Evolutionary conservation across 495 filamentous ascomycete species (phyloP).

Genomic region (Aspergillus asperescens): DNA sequence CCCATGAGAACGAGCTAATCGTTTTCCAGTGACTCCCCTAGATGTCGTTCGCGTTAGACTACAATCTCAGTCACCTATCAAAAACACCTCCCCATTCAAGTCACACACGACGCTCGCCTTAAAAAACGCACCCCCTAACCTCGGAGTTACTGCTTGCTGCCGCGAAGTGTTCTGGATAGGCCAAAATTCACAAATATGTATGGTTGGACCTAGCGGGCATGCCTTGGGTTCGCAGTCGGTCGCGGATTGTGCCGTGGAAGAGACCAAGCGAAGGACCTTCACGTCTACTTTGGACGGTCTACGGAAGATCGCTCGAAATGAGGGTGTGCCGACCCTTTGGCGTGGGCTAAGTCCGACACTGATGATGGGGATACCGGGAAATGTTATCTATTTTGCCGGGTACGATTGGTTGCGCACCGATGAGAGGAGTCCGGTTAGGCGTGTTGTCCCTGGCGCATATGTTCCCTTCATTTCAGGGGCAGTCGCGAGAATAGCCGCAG

Average conservation of each 20-base stretch:
- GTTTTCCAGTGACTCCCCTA: constrained; percentile 73
- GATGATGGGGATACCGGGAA: constrained; percentile 88
- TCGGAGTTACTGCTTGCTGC: constrained; percentile 93
- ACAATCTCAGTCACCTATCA: constrained; percentile 67
- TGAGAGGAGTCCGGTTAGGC: constrained; percentile 59
- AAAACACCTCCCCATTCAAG: constrained; percentile 36
- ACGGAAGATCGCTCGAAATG: constrained; percentile 92
- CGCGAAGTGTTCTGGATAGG: constrained; percentile 96
- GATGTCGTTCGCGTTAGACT: constrained; percentile 94
- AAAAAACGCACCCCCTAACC: constrained; percentile 62
- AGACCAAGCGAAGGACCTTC: constrained; percentile 75
- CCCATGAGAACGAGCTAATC: constrained; percentile 11
- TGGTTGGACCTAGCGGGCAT: constrained; percentile 50
- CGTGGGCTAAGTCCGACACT: constrained; percentile 87
- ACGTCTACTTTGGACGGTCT: constrained; percentile 88
- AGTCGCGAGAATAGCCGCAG: constrained; percentile 71
- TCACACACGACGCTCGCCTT: constrained; percentile 52
- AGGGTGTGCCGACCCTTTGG: constrained; percentile 84
- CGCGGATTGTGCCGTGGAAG: constrained; percentile 79
- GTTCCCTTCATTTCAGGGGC: constrained; percentile 77
- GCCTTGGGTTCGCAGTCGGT: constrained; percentile 32
- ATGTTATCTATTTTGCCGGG: constrained; percentile 98
- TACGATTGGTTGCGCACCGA: constrained; percentile 88
- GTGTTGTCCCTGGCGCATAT: constrained; percentile 55
- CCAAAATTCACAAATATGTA: constrained; percentile 76